Evolutionary conservation across 2,329 filamentous ascomycete genomes (phyloP).

Genomic region (Exserohilum turcica): DNA sequence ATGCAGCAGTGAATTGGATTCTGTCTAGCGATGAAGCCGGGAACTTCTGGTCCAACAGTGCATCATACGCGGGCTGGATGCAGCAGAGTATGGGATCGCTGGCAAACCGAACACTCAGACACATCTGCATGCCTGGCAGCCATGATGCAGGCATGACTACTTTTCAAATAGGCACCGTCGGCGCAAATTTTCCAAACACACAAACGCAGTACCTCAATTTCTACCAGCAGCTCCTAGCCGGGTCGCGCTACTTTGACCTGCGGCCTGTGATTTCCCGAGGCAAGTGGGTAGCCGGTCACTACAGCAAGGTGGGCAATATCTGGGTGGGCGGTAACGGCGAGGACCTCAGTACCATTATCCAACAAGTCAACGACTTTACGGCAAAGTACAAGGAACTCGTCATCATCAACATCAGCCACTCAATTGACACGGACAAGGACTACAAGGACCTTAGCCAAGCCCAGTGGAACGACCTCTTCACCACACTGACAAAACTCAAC

Average conservation of each 20-base stretch:
- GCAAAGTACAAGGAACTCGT: constrained; percentile 53
- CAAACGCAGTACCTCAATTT: constrained; percentile 55
- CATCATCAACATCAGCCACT: constrained; percentile 55
- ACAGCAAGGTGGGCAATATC: constrained; percentile 44
- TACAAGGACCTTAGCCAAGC: constrained; percentile 47
- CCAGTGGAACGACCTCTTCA: constrained; percentile 53
- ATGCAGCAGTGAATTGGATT: constrained; percentile 47
- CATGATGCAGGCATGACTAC: constrained; percentile 58
- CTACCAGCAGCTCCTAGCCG: constrained; percentile 53
- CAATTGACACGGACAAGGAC: constrained; percentile 49
- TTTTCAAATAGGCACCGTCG: constrained; percentile 48
- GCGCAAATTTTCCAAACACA: constrained; percentile 51
- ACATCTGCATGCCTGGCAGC: constrained; percentile 56
- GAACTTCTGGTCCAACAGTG: constrained; percentile 45
- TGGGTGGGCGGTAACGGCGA: constrained; percentile 56
- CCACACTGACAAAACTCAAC: constrained; percentile 50
- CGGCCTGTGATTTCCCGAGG: constrained; percentile 50
- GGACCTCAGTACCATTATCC: constrained; percentile 51
- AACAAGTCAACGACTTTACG: constrained; percentile 55
- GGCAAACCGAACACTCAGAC: constrained; percentile 50
- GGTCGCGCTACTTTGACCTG: constrained; percentile 57
- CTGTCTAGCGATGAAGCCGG: constrained; percentile 45
- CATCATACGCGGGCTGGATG: constrained; percentile 49
- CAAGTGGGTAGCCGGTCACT: constrained; percentile 52
- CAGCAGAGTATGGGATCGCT: constrained; percentile 47